Conservation (phyloP, 164 flowering plant species). For the Berberis thunbergii region DNA sequence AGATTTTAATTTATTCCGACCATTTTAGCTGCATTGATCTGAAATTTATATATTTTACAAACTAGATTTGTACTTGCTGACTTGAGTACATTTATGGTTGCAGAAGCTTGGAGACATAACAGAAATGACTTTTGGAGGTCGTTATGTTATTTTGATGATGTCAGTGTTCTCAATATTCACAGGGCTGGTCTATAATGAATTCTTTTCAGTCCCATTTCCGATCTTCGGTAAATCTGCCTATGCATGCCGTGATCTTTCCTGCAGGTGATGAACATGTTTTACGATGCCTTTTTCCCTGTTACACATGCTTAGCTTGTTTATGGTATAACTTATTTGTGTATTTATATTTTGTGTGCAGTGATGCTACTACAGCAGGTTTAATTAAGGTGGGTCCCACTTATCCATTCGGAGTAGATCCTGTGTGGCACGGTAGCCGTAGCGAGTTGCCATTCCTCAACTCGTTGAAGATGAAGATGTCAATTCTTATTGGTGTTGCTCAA, state of each 20-base stretch:
- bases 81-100: constrained; percentile 4
- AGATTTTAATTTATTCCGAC: too few relatives aligned
- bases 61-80: not conserved
- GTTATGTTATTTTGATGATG: constrained; percentile 93
- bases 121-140: constrained; percentile 95
- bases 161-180: constrained; percentile 92
- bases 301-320: too few relatives aligned
- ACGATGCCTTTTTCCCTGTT: too few relatives aligned
- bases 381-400: constrained; percentile 75
- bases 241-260: constrained; percentile 77
- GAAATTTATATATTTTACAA: too few relatives aligned
- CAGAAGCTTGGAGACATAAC: constrained; percentile 96
- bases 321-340: not conserved
- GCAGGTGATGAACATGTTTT: constrained; percentile 47
- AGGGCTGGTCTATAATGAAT: constrained; percentile 90
- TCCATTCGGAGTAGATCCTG: constrained; percentile 94
- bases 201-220: constrained; percentile 91
- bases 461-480: constrained; percentile 99
- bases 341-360: constrained; percentile 34
- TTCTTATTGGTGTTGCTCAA: constrained; percentile 88
- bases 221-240: constrained; percentile 84
- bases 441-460: constrained; percentile 95
- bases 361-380: constrained; percentile 66
- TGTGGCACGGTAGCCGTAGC: constrained; percentile 87
- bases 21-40: too few relatives aligned